Evolutionary conservation across 805 yeast species (phyloP), one percentile per base, ranked within the genome.

Genomic region (Millerozyma acaciae): DNA sequence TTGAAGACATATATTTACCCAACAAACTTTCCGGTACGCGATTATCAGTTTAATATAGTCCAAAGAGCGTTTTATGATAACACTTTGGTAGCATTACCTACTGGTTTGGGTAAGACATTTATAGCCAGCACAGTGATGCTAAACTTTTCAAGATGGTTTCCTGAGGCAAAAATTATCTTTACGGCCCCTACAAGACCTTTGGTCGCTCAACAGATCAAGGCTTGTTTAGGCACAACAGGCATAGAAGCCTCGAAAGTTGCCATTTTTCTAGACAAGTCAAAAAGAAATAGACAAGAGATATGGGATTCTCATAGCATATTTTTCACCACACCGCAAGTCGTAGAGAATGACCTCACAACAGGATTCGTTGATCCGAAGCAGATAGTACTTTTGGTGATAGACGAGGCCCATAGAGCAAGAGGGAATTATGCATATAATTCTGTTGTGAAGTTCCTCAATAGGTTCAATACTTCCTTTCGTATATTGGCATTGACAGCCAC

Each of bases 181-280:
- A 80, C 90, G 81, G 98, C 99, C 0, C 99, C 99, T 0, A 93
- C 99, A 2, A 70, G 89, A 43, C 99, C 99, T 0, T 68, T 93
- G 34, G 97, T 93, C 5, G 89, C 96, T 1, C 99, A 93, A 60
- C 98, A 93, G 59, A 84, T 90, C 44, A 84, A 83, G 50, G 97
- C 97, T 1, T 93, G 96, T 52, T 70, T 87, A 35, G 82, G 86
- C 6, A 78, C 85, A 10, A 81, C 95, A 0, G 97, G 96, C 3
- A 76, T 94, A 14, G 82, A 94, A 1, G 63, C 79, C 30, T 63
- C 73, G 15, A 81, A 81, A 28, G 84, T 90, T 2, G 94, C 96
- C 0, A 84, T 89, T 30, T 59, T 89, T 36, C 58, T 89, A 26
- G 89, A 73, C 49, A 81, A 62, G 60, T 60, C 68, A 8, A 57